Conservation (phyloP, 2,329 filamentous ascomycete species). For the Colletotrichum filicis region DNA sequence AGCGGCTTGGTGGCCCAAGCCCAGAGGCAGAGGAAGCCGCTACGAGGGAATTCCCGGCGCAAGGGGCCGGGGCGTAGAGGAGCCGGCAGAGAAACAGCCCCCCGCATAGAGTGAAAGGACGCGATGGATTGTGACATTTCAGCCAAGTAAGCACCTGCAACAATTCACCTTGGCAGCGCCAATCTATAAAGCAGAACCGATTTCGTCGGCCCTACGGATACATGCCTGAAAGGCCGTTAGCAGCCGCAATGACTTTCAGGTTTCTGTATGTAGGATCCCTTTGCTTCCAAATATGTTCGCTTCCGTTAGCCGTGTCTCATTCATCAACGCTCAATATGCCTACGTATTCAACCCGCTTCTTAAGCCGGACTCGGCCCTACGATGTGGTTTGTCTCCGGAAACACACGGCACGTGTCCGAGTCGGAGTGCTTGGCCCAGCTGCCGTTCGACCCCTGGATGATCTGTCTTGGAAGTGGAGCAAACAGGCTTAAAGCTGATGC, state of each 20-base stretch:
- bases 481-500: background rate
- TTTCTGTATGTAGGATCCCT: background rate
- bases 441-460: background rate
- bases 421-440: background rate
- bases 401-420: background rate
- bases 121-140: background rate
- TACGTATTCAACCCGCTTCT: background rate
- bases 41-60: slow-evolving; percentile 29
- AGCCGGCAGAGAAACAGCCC: background rate
- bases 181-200: background rate
- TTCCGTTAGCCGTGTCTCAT: background rate
- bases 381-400: background rate
- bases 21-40: slow-evolving; percentile 4
- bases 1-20: slow-evolving; percentile 21
- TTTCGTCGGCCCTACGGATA: background rate
- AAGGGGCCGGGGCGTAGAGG: background rate
- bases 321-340: background rate
- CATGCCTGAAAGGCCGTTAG: background rate
- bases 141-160: background rate
- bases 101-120: background rate
- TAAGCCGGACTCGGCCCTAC: background rate
- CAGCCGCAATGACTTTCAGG: background rate
- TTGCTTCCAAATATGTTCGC: no score
- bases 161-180: background rate
- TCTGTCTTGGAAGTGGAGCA: slow-evolving; percentile 3